Evolutionary conservation across 2,329 filamentous ascomycete species (phyloP), one percentile per base, ranked within the genome.

Genomic region (Talaromyces pinophilus): DNA sequence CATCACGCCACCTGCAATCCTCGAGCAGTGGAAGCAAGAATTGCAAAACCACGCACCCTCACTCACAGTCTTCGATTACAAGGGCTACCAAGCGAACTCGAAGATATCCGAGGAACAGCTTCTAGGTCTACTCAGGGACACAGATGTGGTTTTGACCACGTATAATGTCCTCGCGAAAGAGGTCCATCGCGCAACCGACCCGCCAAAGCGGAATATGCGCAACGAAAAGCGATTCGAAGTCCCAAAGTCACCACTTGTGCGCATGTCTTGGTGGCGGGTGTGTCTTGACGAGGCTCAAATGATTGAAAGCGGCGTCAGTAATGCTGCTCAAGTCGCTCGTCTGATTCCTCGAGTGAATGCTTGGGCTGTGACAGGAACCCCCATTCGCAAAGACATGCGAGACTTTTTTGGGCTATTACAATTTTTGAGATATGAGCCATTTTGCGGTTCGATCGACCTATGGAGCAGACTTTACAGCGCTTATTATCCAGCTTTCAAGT

Each of bases 321-420:
- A 92, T 71, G 92, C 94, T 33, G 93, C 95, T 0, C 87, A 85
- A 57, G 88, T 97, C 15, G 93, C 93, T 42, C 87, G 88, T 48
- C 82, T 90, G 30, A 90, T 99, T 68, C 93, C 94, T 54, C 86
- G 95, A 33, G 80, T 91, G 69, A 93, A 97, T 78, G 90, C 92
- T 1, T 98, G 95, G 95, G 93, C 90, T 15, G 88, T 99, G 48
- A 94, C 92, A 0, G 95, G 92, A 50, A 99, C 95, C 0, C 95
- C 95, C 0, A 85, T 98, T 44, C 90, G 91, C 70, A 92, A 92
- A 70, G 86, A 92, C 68, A 85, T 94, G 38, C 82, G 85, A 72
- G 94, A 97, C 76, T 82, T 97, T 7, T 88, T 89, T 70, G 94
- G 94, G 0, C 82, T 98, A 4, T 77, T 98, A 0, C 82, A 91